phyloP scores from a whole-genome alignment of 1,284 basidiomycete genomes.

The Ceratorhiza oryzae-sativae region DNA sequence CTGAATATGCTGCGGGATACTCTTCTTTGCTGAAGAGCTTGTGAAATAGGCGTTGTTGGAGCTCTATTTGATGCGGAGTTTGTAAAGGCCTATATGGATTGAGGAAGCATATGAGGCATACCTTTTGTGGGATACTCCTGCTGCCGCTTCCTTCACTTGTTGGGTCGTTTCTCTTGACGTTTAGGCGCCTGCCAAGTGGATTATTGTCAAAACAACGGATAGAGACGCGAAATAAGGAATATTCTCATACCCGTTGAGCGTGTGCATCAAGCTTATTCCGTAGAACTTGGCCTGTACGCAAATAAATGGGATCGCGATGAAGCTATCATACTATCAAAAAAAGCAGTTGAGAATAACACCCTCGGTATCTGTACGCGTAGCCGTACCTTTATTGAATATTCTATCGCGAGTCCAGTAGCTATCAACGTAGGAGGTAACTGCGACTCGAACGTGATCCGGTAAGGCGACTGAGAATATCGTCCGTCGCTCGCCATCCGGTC shows the following conservation, averaged over 20 bases:
- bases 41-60: conserved; percentile 16
- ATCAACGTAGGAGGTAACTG: conserved; percentile 37
- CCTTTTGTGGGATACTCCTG: neutral
- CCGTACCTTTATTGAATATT: conserved; percentile 36
- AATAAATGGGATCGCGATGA: conserved; percentile 31
- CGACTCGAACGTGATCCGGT: conserved; percentile 37
- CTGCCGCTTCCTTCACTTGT: conserved; percentile 1
- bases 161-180: neutral
- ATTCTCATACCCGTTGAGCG: conserved; percentile 18
- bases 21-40: neutral
- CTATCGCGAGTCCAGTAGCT: conserved; percentile 31
- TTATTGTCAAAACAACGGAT: neutral
- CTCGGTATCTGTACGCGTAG: neutral
- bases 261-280: conserved; percentile 34
- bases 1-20: neutral
- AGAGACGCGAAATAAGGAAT: neutral
- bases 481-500: conserved; percentile 24
- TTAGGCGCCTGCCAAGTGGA: neutral
- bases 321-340: conserved; percentile 17
- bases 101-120: neutral
- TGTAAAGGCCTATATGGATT: neutral
- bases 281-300: conserved; percentile 37
- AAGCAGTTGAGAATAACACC: neutral
- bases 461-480: conserved; percentile 22
- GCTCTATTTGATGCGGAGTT: neutral